phyloP scores from a whole-genome alignment of 1,284 basidiomycete species.

The Psilocybe mexicana region DNA sequence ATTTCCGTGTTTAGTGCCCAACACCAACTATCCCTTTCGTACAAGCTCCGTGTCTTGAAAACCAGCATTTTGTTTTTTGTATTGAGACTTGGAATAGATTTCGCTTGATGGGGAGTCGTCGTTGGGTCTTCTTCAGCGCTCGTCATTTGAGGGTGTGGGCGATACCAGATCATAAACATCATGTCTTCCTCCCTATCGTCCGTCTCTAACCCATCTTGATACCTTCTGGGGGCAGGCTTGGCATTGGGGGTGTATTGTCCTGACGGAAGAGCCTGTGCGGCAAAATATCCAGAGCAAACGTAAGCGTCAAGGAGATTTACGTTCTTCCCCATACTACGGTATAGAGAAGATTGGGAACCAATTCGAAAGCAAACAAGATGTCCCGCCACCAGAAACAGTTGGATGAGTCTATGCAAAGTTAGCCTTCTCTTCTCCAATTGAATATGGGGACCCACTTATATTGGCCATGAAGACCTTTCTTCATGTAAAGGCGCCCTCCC shows the following conservation, averaged over 20 bases:
- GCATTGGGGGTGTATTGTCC: slow-evolving; percentile 61
- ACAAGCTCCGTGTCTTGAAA: slow-evolving; percentile 72
- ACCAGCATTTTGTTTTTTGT: slow-evolving; percentile 65
- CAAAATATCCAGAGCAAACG: slow-evolving; percentile 75
- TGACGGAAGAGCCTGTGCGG: slow-evolving; percentile 61
- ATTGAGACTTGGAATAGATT: slow-evolving; percentile 50
- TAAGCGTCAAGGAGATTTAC: slow-evolving; percentile 76
- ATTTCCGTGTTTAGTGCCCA: slow-evolving; percentile 85
- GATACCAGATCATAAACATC: slow-evolving; percentile 73
- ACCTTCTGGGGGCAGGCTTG: slow-evolving; percentile 60
- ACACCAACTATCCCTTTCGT: slow-evolving; percentile 88
- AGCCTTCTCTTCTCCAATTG: slow-evolving; percentile 7
- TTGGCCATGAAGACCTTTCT: slow-evolving; percentile 64
- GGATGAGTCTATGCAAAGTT: slow-evolving; percentile 51
- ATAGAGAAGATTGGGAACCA: slow-evolving; percentile 47
- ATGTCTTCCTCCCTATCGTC: slow-evolving; percentile 77
- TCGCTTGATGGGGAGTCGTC: slow-evolving; percentile 22
- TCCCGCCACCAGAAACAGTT: slow-evolving; percentile 66
- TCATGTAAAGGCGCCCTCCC: slow-evolving; percentile 69
- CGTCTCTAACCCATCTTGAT: slow-evolving; percentile 77
- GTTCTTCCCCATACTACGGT: slow-evolving; percentile 48
- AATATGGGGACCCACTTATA: slow-evolving; percentile 54
- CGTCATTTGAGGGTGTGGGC: slow-evolving; percentile 32
- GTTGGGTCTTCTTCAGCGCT: slow-evolving; percentile 27
- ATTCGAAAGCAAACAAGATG: slow-evolving; percentile 67